phyloP scores from a whole-genome alignment of 2,329 filamentous ascomycete genomes.

The Penicillium sp. region DNA sequence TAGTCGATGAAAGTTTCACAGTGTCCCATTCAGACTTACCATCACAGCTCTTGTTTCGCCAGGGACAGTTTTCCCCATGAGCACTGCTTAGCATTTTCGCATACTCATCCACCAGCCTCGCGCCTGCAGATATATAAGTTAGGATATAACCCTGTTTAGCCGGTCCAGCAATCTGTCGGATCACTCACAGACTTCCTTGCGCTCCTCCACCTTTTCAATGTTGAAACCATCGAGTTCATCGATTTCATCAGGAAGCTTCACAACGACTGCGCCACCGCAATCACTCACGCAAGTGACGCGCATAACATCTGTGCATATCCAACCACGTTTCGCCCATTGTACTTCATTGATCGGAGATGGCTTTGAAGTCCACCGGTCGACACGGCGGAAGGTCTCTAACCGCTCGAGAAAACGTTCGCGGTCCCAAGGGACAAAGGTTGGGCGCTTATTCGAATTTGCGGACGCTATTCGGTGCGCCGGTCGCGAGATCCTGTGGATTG shows the following conservation, averaged over 20 bases:
- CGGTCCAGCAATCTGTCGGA: background rate
- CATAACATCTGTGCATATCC: slow-evolving; percentile 80
- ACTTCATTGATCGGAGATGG: slow-evolving; percentile 82
- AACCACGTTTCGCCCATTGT: slow-evolving; percentile 91
- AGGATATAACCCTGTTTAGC: background rate
- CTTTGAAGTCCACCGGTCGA: slow-evolving; percentile 92
- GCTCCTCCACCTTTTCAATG: slow-evolving; percentile 42
- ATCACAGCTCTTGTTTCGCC: slow-evolving; percentile 85
- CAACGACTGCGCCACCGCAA: slow-evolving; percentile 79
- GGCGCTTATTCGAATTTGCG: slow-evolving; percentile 41
- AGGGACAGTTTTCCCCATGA: slow-evolving; percentile 80
- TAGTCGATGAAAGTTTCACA: slow-evolving; percentile 8
- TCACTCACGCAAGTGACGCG: slow-evolving; percentile 77
- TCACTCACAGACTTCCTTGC: slow-evolving; percentile 46
- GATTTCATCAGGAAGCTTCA: slow-evolving; percentile 71
- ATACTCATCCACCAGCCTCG: slow-evolving; percentile 75
- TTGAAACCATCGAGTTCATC: slow-evolving; percentile 52
- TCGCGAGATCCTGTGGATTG: slow-evolving; percentile 30
- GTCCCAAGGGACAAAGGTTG: slow-evolving; percentile 83
- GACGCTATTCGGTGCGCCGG: slow-evolving; percentile 32
- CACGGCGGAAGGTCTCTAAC: slow-evolving; percentile 83
- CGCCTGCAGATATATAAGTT: slow-evolving; percentile 39
- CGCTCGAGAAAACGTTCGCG: slow-evolving; percentile 77
- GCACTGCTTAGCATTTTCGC: slow-evolving; percentile 68
- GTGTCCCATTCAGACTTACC: slow-evolving; percentile 49